These are phyloP conservation scores for Plasmodium cynomolgi DNA, from an alignment of 169 alveolate species.

Conservation along the genomic window DNA sequence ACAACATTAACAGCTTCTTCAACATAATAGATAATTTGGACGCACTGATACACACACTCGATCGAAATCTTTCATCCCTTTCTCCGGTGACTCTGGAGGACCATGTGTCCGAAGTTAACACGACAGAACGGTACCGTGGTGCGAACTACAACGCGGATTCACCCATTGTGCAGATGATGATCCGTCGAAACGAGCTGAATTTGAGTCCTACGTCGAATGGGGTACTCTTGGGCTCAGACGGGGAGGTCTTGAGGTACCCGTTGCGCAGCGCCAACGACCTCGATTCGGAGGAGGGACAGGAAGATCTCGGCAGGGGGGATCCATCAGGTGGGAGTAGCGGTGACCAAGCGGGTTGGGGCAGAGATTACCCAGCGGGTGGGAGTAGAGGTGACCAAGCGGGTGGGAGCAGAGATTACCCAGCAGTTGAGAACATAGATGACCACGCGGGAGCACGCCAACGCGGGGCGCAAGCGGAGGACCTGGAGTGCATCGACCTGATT, in stretches of 20 bases:
- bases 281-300: background rate
- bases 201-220: background rate
- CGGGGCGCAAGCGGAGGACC: background rate
- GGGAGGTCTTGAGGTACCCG: background rate
- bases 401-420: background rate
- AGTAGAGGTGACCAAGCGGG: no score
- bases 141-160: background rate
- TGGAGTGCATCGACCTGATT: conserved; percentile 77
- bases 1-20: conserved; percentile 39
- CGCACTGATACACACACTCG: background rate
- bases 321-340: no score
- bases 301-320: background rate
- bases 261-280: background rate
- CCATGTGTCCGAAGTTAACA: background rate
- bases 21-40: conserved; percentile 29
- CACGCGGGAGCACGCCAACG: no score
- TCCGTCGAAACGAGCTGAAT: background rate
- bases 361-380: background rate
- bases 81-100: background rate
- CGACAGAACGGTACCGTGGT: background rate
- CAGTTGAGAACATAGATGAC: background rate
- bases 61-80: conserved; percentile 15
- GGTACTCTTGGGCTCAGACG: background rate
- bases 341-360: no score
- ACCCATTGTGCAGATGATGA: background rate